Conservation (phyloP, 805 yeast genomes). For the Candida dendrica region DNA sequence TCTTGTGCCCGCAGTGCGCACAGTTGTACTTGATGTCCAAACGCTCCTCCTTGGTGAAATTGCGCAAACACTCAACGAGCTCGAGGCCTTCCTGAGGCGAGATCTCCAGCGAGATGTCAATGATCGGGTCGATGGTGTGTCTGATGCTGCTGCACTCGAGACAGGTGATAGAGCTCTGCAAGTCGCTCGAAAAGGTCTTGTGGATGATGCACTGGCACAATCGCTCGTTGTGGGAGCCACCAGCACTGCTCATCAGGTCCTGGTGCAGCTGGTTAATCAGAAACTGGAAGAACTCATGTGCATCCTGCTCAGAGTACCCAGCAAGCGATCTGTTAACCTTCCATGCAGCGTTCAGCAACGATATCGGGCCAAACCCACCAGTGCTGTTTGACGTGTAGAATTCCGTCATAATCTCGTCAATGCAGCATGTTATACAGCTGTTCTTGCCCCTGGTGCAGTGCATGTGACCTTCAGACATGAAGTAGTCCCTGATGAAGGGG, state of each 20-base stretch:
- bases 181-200: conserved; percentile 72
- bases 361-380: conserved; percentile 75
- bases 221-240: conserved; percentile 4
- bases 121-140: conserved; percentile 75
- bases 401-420: conserved; percentile 70
- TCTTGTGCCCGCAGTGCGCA: conserved; percentile 49
- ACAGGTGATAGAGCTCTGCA: conserved; percentile 77
- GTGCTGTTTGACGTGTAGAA: conserved; percentile 59
- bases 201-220: conserved; percentile 77
- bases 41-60: conserved; percentile 72
- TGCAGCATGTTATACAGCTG: conserved; percentile 74
- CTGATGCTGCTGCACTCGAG: conserved; percentile 50
- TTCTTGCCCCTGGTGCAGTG: conserved; percentile 37
- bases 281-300: conserved; percentile 97
- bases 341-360: conserved; percentile 82
- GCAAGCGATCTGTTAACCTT: conserved; percentile 77
- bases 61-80: conserved; percentile 59
- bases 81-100: conserved; percentile 28
- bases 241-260: conserved; percentile 17
- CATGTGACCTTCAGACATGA: conserved; percentile 67
- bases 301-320: conserved; percentile 96
- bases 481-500: conserved; percentile 75
- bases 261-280: conserved; percentile 75
- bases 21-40: conserved; percentile 74
- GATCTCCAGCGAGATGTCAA: conserved; percentile 83